Evolutionary conservation across 768 basidiomycete species (phyloP).

Genomic region (Sistotremastrum suecicum): DNA sequence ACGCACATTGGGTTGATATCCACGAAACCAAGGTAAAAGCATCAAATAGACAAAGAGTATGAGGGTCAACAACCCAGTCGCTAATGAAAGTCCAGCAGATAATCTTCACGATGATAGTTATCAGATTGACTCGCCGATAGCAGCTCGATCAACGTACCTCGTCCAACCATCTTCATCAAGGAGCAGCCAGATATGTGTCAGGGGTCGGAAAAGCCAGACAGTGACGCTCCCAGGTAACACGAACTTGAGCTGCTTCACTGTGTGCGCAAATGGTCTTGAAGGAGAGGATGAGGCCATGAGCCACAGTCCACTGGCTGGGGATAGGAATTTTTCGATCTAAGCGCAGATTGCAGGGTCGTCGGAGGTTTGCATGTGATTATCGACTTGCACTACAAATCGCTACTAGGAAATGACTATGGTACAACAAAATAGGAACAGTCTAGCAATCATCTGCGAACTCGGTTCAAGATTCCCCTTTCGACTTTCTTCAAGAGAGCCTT

Average conservation of each 20-base stretch:
- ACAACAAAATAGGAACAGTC: too few species aligned
- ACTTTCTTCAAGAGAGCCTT: slow-evolving; percentile 78
- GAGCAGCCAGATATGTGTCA: slow-evolving; percentile 33
- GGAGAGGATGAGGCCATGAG: too few species aligned
- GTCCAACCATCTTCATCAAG: slow-evolving; percentile 32
- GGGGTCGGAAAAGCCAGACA: slow-evolving; percentile 49
- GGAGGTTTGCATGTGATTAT: too few species aligned
- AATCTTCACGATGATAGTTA: slow-evolving; percentile 24
- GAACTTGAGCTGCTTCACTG: slow-evolving; percentile 58
- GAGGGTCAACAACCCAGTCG: slow-evolving; percentile 45
- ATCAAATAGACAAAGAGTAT: slow-evolving; percentile 61
- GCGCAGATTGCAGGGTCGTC: too few species aligned
- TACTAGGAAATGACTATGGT: too few species aligned
- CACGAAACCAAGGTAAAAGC: slow-evolving; percentile 49
- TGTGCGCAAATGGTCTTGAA: slow-evolving; percentile 20
- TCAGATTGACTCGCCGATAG: background rate
- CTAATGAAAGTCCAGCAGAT: slow-evolving; percentile 37
- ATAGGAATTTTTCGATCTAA: too few species aligned
- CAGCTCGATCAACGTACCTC: slow-evolving; percentile 26
- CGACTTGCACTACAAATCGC: too few species aligned
- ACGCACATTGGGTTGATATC: slow-evolving; percentile 57
- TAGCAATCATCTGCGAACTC: background rate
- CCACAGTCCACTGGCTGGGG: too few species aligned
- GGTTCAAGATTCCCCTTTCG: slow-evolving; percentile 18
- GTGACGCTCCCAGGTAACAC: slow-evolving; percentile 53